Percentiles rank a stretch among this genome's conserved stretches.
Evolutionary conservation across 805 yeast species (phyloP).

Genomic region (Candida rishiriensis): DNA sequence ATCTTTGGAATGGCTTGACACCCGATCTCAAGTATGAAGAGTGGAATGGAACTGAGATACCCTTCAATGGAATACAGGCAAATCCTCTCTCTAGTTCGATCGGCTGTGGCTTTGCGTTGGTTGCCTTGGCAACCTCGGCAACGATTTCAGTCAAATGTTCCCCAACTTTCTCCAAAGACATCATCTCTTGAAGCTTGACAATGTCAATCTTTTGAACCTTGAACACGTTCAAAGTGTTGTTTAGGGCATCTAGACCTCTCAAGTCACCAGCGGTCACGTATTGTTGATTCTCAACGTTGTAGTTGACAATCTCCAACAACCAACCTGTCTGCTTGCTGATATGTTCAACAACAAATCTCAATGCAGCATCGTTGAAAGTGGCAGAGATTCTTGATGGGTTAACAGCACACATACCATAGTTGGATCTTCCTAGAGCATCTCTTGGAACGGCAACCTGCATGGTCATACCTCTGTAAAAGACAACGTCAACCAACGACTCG

Average conservation of each 20-base stretch:
- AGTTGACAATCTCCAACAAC: constrained; percentile 97
- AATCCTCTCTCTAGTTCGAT: constrained; percentile 96
- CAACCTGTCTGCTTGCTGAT: constrained; percentile 80
- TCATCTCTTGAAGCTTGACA: constrained; percentile 74
- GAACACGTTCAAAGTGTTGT: constrained; percentile 89
- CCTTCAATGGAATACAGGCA: constrained; percentile 96
- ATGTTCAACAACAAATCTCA: constrained; percentile 89
- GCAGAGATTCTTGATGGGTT: constrained; percentile 91
- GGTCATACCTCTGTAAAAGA: constrained; percentile 99
- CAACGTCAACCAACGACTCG: constrained; percentile 94
- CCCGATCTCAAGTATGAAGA: constrained; percentile 97
- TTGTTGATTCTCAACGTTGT: constrained; percentile 96
- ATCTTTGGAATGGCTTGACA: constrained; percentile 98
- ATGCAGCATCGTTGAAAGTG: constrained; percentile 88
- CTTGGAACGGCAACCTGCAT: constrained; percentile 99
- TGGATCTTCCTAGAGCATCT: constrained; percentile 91
- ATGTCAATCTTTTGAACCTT: constrained; percentile 93
- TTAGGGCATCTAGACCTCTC: constrained; percentile 87
- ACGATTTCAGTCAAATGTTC: constrained; percentile 86
- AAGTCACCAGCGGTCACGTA: constrained; percentile 99
- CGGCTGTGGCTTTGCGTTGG: constrained; percentile 90
- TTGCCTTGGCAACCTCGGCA: constrained; percentile 75
- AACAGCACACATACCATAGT: constrained; percentile 98
- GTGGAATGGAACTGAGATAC: constrained; percentile 99
- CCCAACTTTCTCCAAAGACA: constrained; percentile 84